Percentiles rank a stretch among this genome's conserved stretches.
These are phyloP conservation scores for Zygosaccharomyces kombuchaensis DNA, from an alignment of 805 yeast species.

Conservation along the genomic window DNA sequence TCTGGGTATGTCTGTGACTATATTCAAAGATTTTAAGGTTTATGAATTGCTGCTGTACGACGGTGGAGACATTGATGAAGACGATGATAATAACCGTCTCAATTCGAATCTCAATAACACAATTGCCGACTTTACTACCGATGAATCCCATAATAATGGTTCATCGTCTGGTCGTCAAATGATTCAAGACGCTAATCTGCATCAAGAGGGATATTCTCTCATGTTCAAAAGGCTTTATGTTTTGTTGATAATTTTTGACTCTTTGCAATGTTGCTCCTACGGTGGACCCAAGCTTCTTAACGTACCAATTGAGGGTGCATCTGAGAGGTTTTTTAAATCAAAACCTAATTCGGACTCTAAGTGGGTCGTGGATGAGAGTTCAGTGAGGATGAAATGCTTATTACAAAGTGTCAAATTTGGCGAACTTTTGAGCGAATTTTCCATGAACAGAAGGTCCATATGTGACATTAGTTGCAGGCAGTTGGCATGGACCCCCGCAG, in stretches of 20 bases:
- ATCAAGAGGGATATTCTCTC: constrained; percentile 32
- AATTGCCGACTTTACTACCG: neutral
- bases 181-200: constrained; percentile 5
- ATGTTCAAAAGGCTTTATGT: constrained; percentile 44
- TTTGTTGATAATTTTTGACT: constrained; percentile 46
- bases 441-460: constrained; percentile 25
- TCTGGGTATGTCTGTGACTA: constrained; percentile 47
- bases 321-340: constrained; percentile 15
- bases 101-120: constrained; percentile 7
- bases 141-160: constrained; percentile 6
- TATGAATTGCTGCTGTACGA: constrained; percentile 36
- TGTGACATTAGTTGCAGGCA: constrained; percentile 9
- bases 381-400: constrained; percentile 20
- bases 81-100: constrained; percentile 7
- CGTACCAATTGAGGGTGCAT: constrained; percentile 23
- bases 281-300: constrained; percentile 42
- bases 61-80: constrained; percentile 8
- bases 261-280: constrained; percentile 48
- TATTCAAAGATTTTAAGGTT: constrained; percentile 56
- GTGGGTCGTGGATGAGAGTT: constrained; percentile 31
- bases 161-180: neutral
- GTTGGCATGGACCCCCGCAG: constrained; percentile 17
- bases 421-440: constrained; percentile 22
- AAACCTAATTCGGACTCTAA: constrained; percentile 10
- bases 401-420: constrained; percentile 27